Conservation (phyloP, 345 rosid species). For the Sonneratia alba region DNA sequence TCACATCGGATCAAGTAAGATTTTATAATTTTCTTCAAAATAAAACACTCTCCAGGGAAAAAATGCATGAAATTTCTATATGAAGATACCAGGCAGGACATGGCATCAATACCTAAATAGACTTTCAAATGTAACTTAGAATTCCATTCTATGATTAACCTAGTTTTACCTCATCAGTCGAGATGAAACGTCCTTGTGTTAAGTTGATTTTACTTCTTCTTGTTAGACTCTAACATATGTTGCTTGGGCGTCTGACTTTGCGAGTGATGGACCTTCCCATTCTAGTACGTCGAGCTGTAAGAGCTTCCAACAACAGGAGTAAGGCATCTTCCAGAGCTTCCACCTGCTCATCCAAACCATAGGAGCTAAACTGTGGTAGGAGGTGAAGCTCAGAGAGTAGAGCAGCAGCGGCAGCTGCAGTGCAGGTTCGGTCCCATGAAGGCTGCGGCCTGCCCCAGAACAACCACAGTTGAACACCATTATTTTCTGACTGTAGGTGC, state of each 20-base stretch:
- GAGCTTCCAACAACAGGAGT: conserved; percentile 52
- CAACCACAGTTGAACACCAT: conserved; percentile 5
- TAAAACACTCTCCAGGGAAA: neutral
- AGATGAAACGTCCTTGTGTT: neutral
- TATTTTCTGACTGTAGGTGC: neutral
- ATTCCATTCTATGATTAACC: neutral
- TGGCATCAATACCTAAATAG: neutral
- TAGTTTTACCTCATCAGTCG: neutral
- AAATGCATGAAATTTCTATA: neutral
- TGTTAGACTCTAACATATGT: conserved; percentile 28
- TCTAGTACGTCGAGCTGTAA: conserved; percentile 67
- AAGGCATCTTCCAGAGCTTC: conserved; percentile 65
- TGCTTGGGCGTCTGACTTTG: conserved; percentile 36
- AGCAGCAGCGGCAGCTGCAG: conserved; percentile 75
- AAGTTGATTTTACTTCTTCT: neutral
- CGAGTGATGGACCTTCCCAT: conserved; percentile 94
- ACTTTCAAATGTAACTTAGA: neutral
- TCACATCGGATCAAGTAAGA: neutral
- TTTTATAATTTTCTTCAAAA: neutral
- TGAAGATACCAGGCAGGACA: neutral
- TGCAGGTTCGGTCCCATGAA: conserved; percentile 93
- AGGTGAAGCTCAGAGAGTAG: conserved; percentile 63
- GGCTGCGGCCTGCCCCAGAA: conserved; percentile 73
- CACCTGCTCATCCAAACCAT: conserved; percentile 45
- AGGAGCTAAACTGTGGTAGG: conserved; percentile 42